Evolutionary conservation across 345 rosid species (phyloP), one percentile per base, ranked within the genome.

Genomic region (Eucalyptus microcorys): DNA sequence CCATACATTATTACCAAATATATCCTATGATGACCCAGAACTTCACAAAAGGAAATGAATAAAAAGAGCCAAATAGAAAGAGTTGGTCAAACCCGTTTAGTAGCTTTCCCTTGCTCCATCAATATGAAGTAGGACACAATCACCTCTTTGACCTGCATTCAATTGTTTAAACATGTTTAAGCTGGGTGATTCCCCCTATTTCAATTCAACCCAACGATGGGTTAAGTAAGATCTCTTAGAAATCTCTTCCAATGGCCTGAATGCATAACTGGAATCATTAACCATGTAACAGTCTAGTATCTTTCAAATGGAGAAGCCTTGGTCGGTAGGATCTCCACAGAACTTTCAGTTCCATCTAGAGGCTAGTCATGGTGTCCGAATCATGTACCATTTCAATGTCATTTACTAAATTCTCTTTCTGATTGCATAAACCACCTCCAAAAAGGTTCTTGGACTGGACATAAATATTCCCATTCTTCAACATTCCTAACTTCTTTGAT

Each of bases 71-170:
- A 88, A 57, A 48, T 48, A 10, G 34, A 30, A 43, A 21, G 15
- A 61, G 49, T 57, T 55, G 87, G 86, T 53, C 91, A 76, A 87
- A 94, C 99, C 97, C 94, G 94, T 93, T 89, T 90, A 68, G 99
- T 96, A 88, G 99, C 98, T 91, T 96, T 96, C 85, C 99, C 99
- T 88, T 98, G 97, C 90, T 96, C 98, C 98, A 97, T 96, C 92
- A 98, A 90, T 91, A 97, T 95, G 92, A 95, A 98, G 94, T 94
- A 97, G 37, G 96, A 94, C 88, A 98, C 92, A 80, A 98, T 96
- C 86, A 98, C 97, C 92, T 98, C 99, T 92, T 98, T 98, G 53
- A 98, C 99, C 99, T 98, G 94, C 92, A 87, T 49, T 85, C 88
- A 79, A 76, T 76, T 6, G 27, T 37, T 76, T 76, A 68, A 68